A percentile compares a stretch with the other conserved stretches of the same genome.
phyloP scores from a whole-genome alignment of 495 filamentous ascomycete genomes.

The Rhypophila decipiens region DNA sequence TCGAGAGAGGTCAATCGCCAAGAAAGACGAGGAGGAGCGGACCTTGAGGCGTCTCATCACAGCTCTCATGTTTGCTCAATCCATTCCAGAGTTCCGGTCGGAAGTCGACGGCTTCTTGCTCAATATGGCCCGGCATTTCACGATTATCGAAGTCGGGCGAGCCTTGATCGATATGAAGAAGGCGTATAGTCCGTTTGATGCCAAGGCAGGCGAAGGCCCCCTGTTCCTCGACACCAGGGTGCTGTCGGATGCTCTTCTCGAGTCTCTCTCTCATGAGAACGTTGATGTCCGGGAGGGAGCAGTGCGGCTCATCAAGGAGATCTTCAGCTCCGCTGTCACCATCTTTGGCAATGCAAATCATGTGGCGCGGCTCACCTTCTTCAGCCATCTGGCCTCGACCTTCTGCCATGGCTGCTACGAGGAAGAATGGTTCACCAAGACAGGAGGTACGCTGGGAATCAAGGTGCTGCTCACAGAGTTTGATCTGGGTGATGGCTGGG shows the following conservation, averaged over 20 bases:
- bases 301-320: slow-evolving; percentile 63
- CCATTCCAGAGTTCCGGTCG: slow-evolving; percentile 68
- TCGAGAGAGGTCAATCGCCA: slow-evolving; percentile 71
- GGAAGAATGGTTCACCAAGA: slow-evolving; percentile 97
- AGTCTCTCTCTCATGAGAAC: slow-evolving; percentile 79
- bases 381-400: slow-evolving; percentile 66
- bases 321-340: slow-evolving; percentile 68
- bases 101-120: slow-evolving; percentile 66
- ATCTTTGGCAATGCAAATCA: slow-evolving; percentile 73
- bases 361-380: slow-evolving; percentile 70
- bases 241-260: slow-evolving; percentile 80
- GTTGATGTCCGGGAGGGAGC: slow-evolving; percentile 76
- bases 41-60: slow-evolving; percentile 80
- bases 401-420: slow-evolving; percentile 94
- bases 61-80: slow-evolving; percentile 78
- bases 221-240: slow-evolving; percentile 78
- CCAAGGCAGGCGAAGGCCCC: slow-evolving; percentile 76
- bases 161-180: slow-evolving; percentile 71
- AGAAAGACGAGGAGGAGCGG: slow-evolving; percentile 75
- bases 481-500: slow-evolving; percentile 76
- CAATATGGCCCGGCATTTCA: slow-evolving; percentile 82
- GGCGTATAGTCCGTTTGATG: slow-evolving; percentile 67
- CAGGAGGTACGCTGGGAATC: slow-evolving; percentile 85
- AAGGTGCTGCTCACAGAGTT: slow-evolving; percentile 72
- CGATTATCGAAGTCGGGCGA: slow-evolving; percentile 81